A percentile compares a stretch with the other conserved stretches of the same genome.
These are phyloP conservation scores for Fusarium piperis DNA, from an alignment of 2,329 filamentous ascomycete species.

Conservation along the genomic window DNA sequence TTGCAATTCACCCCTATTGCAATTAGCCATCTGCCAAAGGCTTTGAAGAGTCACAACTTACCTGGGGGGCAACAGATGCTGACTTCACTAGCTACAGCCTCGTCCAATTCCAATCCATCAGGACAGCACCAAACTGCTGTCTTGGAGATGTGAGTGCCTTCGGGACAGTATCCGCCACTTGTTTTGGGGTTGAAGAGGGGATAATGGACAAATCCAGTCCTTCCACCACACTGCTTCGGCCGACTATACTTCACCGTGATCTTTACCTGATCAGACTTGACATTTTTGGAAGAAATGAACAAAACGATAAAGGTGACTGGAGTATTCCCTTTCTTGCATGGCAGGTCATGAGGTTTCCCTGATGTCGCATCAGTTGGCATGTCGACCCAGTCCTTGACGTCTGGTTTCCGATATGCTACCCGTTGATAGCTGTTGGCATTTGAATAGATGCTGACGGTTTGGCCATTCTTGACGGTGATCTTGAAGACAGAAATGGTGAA, in stretches of 20 bases:
- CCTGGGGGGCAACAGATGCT: conserved; percentile 28
- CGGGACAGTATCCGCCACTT: conserved; percentile 2
- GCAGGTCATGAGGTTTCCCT: background rate
- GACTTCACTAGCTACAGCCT: background rate
- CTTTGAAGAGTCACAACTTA: background rate
- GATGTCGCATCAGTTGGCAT: conserved; percentile 2
- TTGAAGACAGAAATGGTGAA: conserved; percentile 21
- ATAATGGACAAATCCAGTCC: conserved; percentile 23
- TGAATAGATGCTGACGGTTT: background rate
- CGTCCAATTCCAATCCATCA: conserved; percentile 15
- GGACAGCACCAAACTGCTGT: conserved; percentile 20
- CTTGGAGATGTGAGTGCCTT: conserved; percentile 4
- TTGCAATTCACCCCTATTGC: conserved; percentile 12
- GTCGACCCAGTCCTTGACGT: conserved; percentile 1
- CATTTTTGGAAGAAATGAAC: conserved; percentile 13
- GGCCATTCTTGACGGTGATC: background rate
- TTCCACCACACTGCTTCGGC: background rate
- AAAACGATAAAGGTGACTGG: background rate
- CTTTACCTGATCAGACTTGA: background rate
- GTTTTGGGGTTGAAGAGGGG: background rate
- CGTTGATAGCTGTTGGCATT: conserved; percentile 1
- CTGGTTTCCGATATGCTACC: conserved; percentile 15
- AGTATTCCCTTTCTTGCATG: conserved; percentile 10
- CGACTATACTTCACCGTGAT: conserved; percentile 2
- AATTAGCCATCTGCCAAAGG: background rate